Base-by-base conservation (phyloP, 148 eudicot genomes). In the Camellia lanceoleosa region DNA sequence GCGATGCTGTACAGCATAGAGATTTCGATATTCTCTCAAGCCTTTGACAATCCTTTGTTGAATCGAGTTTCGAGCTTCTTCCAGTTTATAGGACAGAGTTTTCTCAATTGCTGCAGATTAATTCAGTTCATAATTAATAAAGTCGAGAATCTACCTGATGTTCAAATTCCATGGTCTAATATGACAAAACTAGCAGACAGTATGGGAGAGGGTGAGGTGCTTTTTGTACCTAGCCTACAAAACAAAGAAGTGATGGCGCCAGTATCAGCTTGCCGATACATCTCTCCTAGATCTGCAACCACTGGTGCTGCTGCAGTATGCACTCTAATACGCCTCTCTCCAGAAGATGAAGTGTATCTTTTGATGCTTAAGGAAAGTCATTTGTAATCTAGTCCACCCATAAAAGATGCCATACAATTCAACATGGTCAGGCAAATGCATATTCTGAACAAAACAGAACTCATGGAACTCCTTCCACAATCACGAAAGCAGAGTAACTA, bases 311-410 rank as follows among this genome's bases (percentile, higher is more conserved):
- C 97, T 18, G 98, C 94, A 41, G 99, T 96, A 85, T 93, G 99
- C 65, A 96, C 98, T 84, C 99, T 91, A 78, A 96, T 93, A 77
- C 99, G 97, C 82, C 99, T 91, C 90, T 96, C 99, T 87, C 99
- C 99, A 83, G 93, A 96, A 84, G 99, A 96, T 47, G 99, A 92
- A 42, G 99, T 96, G 77, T 91, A 96, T 85, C 99, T 96, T 79
- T 77, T 68, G 71, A 68, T 59, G 58, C 87, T 92, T 85, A 92
- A 88, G 91, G 85, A 84, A 83, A 74, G 16, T 59, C 14, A 20
- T 71, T 61, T 63, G 56, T 23, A 73, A 65, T 13, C 68, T 42
- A 49, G n/a, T 30, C 71, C 15, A 71, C 30, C 6, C 1, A 68
- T 55, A 38, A 67, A 68, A 68, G 44, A 62, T 77, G 74, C 73